These are phyloP conservation scores for Metschnikowia rubicola DNA, from an alignment of 805 yeast species.

Conservation along the genomic window DNA sequence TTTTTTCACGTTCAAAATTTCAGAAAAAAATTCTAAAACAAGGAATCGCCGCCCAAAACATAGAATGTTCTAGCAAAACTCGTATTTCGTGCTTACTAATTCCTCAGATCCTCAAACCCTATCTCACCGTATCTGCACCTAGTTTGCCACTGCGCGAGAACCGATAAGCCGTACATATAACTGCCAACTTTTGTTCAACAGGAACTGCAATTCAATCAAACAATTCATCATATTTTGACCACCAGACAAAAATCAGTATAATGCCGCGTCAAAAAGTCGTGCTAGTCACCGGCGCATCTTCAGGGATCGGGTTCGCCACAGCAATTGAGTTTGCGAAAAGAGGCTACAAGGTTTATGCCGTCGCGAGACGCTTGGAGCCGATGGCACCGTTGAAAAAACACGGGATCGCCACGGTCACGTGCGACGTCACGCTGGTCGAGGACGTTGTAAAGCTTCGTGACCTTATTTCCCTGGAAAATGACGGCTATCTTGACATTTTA, in stretches of 20 bases:
- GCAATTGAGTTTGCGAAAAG: conserved; percentile 45
- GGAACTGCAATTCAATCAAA: too few relatives aligned
- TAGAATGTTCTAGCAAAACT: too few relatives aligned
- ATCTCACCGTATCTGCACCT: background rate
- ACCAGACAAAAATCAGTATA: too few relatives aligned
- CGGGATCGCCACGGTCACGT: conserved; percentile 43
- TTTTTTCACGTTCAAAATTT: too few relatives aligned
- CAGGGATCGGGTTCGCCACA: conserved; percentile 53
- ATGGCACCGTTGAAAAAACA: conserved; percentile 49
- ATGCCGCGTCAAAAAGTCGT: conserved; percentile 36
- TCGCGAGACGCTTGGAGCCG: conserved; percentile 63
- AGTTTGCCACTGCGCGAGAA: background rate
- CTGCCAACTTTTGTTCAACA: background rate
- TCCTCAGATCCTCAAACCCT: background rate
- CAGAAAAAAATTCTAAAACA: too few relatives aligned
- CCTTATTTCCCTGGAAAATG: conserved; percentile 40
- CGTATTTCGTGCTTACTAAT: too few relatives aligned
- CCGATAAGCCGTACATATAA: background rate
- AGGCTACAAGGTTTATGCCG: conserved; percentile 63
- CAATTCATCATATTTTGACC: too few relatives aligned
- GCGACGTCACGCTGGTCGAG: conserved; percentile 56
- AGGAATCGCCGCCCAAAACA: too few relatives aligned
- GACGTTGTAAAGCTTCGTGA: conserved; percentile 45
- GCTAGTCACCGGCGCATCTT: conserved; percentile 56
- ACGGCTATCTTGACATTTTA: conserved; percentile 52